Conservation (phyloP, 2,329 filamentous ascomycete genomes). For the Lecanosticta acicola region DNA sequence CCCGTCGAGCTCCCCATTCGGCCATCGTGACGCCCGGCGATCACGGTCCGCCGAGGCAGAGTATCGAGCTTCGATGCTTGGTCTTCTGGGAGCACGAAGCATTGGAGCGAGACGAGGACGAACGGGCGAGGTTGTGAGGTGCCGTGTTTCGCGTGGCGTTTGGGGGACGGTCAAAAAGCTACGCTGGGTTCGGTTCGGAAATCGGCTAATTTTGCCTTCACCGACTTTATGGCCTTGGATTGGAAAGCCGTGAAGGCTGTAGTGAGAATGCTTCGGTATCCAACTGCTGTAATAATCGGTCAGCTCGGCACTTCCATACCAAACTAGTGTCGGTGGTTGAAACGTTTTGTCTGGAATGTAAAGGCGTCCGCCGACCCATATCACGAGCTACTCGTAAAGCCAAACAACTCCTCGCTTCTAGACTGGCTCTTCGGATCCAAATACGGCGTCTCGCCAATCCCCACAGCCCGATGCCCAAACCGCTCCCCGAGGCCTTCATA, state of each 20-base stretch:
- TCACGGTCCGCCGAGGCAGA: constrained; percentile 13
- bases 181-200: no score
- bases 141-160: no score
- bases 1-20: constrained; percentile 2
- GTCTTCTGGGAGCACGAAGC: constrained; percentile 12
- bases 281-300: no score
- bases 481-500: constrained; percentile 51
- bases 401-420: background rate
- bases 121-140: background rate
- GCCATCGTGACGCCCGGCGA: constrained; percentile 8
- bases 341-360: no score
- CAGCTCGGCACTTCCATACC: no score
- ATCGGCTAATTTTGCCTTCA: no score
- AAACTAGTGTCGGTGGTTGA: no score
- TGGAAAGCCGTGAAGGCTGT: background rate
- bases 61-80: constrained; percentile 15
- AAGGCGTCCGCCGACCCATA: no score
- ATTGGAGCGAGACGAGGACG: background rate
- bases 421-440: constrained; percentile 46
- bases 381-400: no score
- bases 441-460: constrained; percentile 52
- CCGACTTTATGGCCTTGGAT: no score
- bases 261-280: no score
- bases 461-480: constrained; percentile 50
- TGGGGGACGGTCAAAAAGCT: no score